A percentile compares a stretch with the other conserved stretches of the same genome.
Evolutionary conservation across 176 grass and related monocot species (phyloP).

Genomic region (Juncus inflexus): DNA sequence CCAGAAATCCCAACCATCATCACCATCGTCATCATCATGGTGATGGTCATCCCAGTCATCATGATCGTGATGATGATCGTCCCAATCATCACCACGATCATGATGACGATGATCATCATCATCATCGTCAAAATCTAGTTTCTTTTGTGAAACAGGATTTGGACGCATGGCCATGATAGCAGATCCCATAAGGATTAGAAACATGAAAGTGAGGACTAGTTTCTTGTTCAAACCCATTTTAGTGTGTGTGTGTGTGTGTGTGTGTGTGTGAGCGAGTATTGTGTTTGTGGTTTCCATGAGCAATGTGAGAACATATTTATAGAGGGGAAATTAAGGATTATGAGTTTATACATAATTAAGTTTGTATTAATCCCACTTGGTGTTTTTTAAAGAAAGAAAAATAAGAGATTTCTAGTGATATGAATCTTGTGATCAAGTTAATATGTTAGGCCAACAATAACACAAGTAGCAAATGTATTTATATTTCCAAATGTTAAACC

Average conservation of each 20-base stretch:
- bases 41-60: neutral
- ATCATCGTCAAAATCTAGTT: neutral
- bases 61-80: neutral
- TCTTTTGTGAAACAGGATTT: neutral
- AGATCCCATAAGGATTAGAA: neutral
- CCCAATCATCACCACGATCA: too few relatives aligned
- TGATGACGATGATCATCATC: neutral
- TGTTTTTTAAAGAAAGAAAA: neutral
- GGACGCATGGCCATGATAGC: neutral
- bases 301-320: neutral
- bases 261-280: too few relatives aligned
- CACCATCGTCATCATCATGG: too few relatives aligned
- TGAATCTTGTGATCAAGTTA: neutral
- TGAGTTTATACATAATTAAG: neutral
- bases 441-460: neutral
- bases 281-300: neutral
- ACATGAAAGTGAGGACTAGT: neutral
- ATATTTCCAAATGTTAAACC: too few relatives aligned
- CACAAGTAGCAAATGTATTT: too few relatives aligned
- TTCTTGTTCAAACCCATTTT: slow-evolving; percentile 2
- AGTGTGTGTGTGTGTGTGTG: neutral
- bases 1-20: neutral
- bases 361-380: neutral
- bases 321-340: neutral
- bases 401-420: neutral